A percentile compares a stretch with the other conserved stretches of the same genome.
Evolutionary conservation across 306 rosid genomes (phyloP).

Genomic region (Cicer yamashitae): DNA sequence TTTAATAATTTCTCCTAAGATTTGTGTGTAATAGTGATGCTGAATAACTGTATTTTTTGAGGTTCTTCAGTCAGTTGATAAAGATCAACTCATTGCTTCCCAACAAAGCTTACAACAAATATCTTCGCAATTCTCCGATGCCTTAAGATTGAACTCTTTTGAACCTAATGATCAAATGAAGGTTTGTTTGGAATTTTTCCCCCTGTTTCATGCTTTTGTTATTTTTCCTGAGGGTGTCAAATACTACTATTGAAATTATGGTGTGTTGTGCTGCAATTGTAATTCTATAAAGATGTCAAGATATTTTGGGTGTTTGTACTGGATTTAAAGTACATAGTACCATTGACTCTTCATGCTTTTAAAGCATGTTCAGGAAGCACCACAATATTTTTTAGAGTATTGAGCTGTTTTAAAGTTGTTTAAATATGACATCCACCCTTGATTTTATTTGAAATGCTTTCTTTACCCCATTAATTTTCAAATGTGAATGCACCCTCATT

Average conservation of each 20-base stretch:
- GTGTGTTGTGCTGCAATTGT: slow-evolving; percentile 1
- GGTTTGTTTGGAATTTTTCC: slow-evolving; percentile 43
- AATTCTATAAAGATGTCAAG: slow-evolving; percentile 4
- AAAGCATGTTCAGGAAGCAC: not conserved
- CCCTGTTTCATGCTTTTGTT: not conserved
- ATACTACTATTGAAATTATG: slow-evolving; percentile 4
- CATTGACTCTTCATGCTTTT: not conserved
- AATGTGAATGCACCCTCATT: not conserved
- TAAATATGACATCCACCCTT: not conserved
- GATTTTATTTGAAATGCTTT: not conserved
- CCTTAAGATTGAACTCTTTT: slow-evolving; percentile 66
- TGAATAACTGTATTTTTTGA: slow-evolving; percentile 31
- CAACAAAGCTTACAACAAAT: slow-evolving; percentile 73
- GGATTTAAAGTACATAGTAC: not conserved
- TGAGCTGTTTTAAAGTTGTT: not conserved
- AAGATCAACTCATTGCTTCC: slow-evolving; percentile 57
- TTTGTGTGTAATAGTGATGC: slow-evolving; percentile 27
- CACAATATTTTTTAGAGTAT: not conserved
- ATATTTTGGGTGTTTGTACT: slow-evolving; percentile 17
- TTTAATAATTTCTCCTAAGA: not conserved
- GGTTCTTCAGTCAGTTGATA: slow-evolving; percentile 68
- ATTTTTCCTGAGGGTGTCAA: not conserved
- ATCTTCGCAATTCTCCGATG: slow-evolving; percentile 80
- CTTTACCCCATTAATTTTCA: not conserved
- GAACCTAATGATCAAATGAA: slow-evolving; percentile 62